These are phyloP conservation scores for Melanomma pulvis-pyrius DNA, from an alignment of 495 filamentous ascomycete genomes.

Conservation along the genomic window DNA sequence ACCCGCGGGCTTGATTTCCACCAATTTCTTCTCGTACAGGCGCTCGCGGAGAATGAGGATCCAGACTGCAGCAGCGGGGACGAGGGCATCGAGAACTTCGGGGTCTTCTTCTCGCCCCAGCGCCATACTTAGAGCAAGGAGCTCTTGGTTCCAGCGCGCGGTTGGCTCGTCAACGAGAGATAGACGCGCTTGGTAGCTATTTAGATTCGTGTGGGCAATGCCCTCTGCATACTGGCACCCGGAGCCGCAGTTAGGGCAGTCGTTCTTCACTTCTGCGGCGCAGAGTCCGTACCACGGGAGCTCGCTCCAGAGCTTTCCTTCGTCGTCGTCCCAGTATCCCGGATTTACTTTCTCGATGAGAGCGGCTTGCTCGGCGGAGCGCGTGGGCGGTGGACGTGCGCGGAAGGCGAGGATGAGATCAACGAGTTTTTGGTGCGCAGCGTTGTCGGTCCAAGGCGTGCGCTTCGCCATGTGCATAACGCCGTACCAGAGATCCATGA, in stretches of 20 bases:
- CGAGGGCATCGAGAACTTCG: background rate
- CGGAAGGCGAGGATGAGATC: background rate
- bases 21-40: background rate
- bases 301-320: constrained; percentile 4
- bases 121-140: background rate
- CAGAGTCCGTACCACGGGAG: background rate
- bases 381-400: background rate
- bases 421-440: constrained; percentile 4
- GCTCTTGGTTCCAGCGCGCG: background rate
- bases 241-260: background rate
- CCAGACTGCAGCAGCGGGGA: background rate
- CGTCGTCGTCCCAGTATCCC: background rate
- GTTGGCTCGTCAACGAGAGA: background rate
- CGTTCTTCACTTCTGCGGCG: constrained; percentile 8
- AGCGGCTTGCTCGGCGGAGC: background rate
- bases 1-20: background rate
- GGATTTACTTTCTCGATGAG: background rate
- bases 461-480: constrained; percentile 14
- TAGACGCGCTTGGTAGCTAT: background rate
- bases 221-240: background rate
- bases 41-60: background rate
- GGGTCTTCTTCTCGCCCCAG: background rate
- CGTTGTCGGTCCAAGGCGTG: constrained; percentile 1
- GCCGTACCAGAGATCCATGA: constrained; percentile 11
- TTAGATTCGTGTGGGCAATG: background rate